phyloP scores from a whole-genome alignment of 1,284 basidiomycete species.

The Xerocomus minutiporus region DNA sequence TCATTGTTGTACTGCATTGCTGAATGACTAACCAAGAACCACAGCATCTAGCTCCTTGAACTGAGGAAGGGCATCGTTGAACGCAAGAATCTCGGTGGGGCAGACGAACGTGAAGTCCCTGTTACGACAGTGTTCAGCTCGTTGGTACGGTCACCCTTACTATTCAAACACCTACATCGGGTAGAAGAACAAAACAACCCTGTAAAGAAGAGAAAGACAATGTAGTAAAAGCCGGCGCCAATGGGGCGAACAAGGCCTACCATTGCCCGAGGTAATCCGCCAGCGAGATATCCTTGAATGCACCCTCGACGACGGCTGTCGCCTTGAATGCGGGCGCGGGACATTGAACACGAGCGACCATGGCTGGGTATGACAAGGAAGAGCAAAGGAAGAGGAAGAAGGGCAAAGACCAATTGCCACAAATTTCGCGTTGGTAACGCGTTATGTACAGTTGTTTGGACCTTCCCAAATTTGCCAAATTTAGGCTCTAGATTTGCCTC shows the following conservation, averaged over 20 bases:
- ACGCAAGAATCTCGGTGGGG: slow-evolving; percentile 90
- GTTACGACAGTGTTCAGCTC: background rate
- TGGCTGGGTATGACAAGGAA: slow-evolving; percentile 22
- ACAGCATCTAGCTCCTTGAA: slow-evolving; percentile 72
- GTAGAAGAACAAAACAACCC: slow-evolving; percentile 79
- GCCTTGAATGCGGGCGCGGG: slow-evolving; percentile 77
- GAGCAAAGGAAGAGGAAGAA: background rate
- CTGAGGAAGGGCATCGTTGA: slow-evolving; percentile 76
- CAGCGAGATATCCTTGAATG: slow-evolving; percentile 73
- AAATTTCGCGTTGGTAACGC: slow-evolving; percentile 17
- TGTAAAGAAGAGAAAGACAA: slow-evolving; percentile 27
- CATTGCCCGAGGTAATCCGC: slow-evolving; percentile 78
- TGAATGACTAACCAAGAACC: slow-evolving; percentile 59
- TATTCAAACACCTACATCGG: slow-evolving; percentile 54
- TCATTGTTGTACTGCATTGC: background rate
- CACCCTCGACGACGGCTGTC: slow-evolving; percentile 68
- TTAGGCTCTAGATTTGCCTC: background rate
- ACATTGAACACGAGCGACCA: slow-evolving; percentile 72
- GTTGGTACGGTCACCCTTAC: slow-evolving; percentile 1
- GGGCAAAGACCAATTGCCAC: background rate
- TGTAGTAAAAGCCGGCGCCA: background rate
- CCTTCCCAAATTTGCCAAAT: background rate
- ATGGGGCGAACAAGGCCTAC: slow-evolving; percentile 36
- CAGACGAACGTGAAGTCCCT: slow-evolving; percentile 86
- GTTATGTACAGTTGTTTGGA: slow-evolving; percentile 26